Evolutionary conservation across 108 stramenopile genomes (phyloP).

Genomic region (Cyclotella baltica): DNA sequence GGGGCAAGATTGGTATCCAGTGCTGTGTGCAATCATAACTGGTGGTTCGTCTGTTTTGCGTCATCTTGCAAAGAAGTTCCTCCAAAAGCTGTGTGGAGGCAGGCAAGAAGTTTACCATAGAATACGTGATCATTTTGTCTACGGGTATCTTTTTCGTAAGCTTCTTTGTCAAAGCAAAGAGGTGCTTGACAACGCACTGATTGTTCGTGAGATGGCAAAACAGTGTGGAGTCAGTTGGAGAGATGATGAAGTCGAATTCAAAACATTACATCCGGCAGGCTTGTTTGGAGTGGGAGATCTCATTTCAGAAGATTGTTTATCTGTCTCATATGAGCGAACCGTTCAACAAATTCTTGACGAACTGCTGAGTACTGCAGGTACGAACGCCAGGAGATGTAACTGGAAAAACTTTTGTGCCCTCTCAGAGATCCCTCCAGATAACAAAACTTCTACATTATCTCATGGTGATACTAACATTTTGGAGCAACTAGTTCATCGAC

Average conservation of each 20-base stretch:
- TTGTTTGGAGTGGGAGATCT: conserved; percentile 78
- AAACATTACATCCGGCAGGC: conserved; percentile 49
- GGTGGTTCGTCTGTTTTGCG: conserved; percentile 37
- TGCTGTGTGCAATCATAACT: conserved; percentile 74
- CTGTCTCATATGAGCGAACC: conserved; percentile 28
- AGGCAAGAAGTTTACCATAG: conserved; percentile 64
- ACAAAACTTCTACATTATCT: background rate
- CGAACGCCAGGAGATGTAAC: conserved; percentile 57
- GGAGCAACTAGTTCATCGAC: conserved; percentile 38
- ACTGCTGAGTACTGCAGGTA: conserved; percentile 49
- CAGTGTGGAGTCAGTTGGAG: conserved; percentile 66
- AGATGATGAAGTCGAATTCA: conserved; percentile 48
- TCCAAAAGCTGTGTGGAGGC: conserved; percentile 75
- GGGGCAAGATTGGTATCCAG: conserved; percentile 65
- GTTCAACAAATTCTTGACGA: conserved; percentile 67
- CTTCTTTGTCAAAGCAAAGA: conserved; percentile 48
- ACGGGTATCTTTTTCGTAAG: conserved; percentile 63
- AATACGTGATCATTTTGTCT: conserved; percentile 79
- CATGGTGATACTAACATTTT: background rate
- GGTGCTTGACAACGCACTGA: conserved; percentile 54
- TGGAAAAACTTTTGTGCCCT: conserved; percentile 83
- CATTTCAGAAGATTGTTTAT: conserved; percentile 68
- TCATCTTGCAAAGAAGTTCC: conserved; percentile 59
- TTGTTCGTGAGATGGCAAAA: conserved; percentile 64
- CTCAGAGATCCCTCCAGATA: conserved; percentile 37